phyloP scores from a whole-genome alignment of 768 basidiomycete genomes.

The Rhizopogon vulgaris region DNA sequence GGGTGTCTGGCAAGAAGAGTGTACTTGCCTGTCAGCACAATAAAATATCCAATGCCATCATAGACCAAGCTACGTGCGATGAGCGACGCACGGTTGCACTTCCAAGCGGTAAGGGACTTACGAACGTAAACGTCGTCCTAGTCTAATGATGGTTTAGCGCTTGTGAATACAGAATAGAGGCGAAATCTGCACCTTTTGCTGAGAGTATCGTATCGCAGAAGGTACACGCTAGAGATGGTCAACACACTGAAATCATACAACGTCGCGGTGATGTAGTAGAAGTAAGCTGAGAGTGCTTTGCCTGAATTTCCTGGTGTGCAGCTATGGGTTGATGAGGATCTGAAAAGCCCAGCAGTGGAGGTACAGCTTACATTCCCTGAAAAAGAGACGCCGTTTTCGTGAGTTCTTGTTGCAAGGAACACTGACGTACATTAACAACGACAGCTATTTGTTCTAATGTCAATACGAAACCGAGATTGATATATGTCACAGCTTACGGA shows the following conservation, averaged over 20 bases:
- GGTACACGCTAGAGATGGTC: conserved; percentile 42
- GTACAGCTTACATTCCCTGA: conserved; percentile 31
- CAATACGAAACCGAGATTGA: conserved; percentile 1
- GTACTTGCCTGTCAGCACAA: conserved; percentile 39
- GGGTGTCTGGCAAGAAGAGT: not conserved
- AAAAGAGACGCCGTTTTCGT: not conserved
- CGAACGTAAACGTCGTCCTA: conserved; percentile 18
- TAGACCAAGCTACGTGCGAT: conserved; percentile 48
- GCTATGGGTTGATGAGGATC: conserved; percentile 25
- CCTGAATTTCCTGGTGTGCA: conserved; percentile 36
- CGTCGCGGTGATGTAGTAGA: conserved; percentile 54
- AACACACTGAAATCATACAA: conserved; percentile 50
- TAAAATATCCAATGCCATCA: conserved; percentile 54
- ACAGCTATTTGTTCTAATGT: conserved; percentile 13
- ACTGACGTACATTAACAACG: conserved; percentile 12
- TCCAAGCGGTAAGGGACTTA: not conserved
- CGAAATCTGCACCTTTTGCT: conserved; percentile 18
- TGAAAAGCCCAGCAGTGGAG: not conserved
- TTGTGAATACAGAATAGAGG: not conserved
- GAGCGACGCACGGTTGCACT: not conserved
- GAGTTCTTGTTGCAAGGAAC: not conserved
- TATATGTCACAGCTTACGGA: conserved; percentile 34
- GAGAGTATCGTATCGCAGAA: conserved; percentile 38
- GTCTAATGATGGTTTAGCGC: conserved; percentile 34
- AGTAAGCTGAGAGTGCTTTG: conserved; percentile 39